Base-by-base conservation (phyloP, 31 red algal genomes). In the Pterothamnion heteromorphum region DNA sequence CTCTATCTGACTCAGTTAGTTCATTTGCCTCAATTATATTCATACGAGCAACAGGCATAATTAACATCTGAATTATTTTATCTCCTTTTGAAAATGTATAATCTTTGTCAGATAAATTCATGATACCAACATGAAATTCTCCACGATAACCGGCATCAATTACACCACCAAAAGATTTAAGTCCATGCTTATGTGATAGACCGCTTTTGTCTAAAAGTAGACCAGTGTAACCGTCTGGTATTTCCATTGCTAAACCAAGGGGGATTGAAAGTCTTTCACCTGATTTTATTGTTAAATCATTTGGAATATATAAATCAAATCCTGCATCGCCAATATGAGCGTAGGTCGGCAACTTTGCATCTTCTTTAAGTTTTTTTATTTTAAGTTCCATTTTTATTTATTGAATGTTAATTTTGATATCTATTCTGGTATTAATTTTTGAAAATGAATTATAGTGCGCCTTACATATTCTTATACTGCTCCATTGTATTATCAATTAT, bases 61-160 rank as follows among this genome's bases (percentile, higher is more conserved):
- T 90, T 14, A 98, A 87, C 32, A 98, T 74, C 94, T 98, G 97
- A 4, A 95, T 95, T 41, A 98, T 90, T 14, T 95, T 86, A 88
- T 94, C 93, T 1, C 97, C 97, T 33, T 89, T 81, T 27, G 92
- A 80, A 31, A 95, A 91, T 38, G 91, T 44, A 51, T 96, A 94
- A 20, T 89, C 90, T 32, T 98, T 93, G 27, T 98, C 95, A 33
- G 87, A 57, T 33, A 95, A 95, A 74, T 98, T 98, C 86, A 98
- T 96, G 83, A 98, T 44, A 32, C 96, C 84, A 14, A 98, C 95
- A 36, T 94, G 92, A 32, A 98, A 51, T 37, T 93, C 91, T n/a
- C 97, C 97, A 72, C 97, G 93, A 78, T 98, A 98, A 92, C 96
- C 97, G 4, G 91, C 87, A 84, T 98, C 97, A 30, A 98, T 82